Base-by-base conservation (phyloP, 768 basidiomycete genomes). In the Suillus sp. region DNA sequence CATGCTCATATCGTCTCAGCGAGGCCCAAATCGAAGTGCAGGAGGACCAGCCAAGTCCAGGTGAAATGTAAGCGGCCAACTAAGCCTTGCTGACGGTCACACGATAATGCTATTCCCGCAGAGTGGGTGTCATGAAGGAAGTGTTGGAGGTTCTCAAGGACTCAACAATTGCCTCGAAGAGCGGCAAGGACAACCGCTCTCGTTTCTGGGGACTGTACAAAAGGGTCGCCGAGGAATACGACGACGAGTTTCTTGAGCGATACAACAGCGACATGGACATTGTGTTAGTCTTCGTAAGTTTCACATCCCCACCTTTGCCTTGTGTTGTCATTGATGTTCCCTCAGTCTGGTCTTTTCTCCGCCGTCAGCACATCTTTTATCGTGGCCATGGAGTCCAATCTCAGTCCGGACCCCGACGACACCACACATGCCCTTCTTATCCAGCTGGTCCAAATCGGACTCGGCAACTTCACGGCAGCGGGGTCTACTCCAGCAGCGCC, bases 211-310 rank as follows among this genome's bases (percentile, higher is more conserved):
- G 40, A 2, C 35, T 40, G 18, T 69, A 68, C 55, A 60, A 37
- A 22, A 54, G 34, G 22, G 62, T 65, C 47, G 67, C 68, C 7
- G 59, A 61, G n/a, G 61, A 63, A 53, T 64, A 67, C 35, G 65
- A 71, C 59, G 53, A 34, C 35, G 64, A 68, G 34, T 63, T 68
- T 16, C 34, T 68, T 4, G 65, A 71, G 5, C 60, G 62, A 30
- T 68, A 63, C 48, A 65, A 58, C 16, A 59, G 64, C 40, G 64
- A 65, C 35, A 63, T 70, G 45, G 66, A 70, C 58, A 65, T 67
- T 13, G 55, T 69, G 30, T 54, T 71, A 2, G 61, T 71, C 51
- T 71, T 71, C 54, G 70, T 71, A 57, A 25, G 67, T 61, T 16
- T 32, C 16, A 16, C 5, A 7, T 42, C 16, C 7, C 20, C 40